These are phyloP conservation scores for Colletotrichum phormii DNA, from an alignment of 2,329 filamentous ascomycete species.

Conservation along the genomic window DNA sequence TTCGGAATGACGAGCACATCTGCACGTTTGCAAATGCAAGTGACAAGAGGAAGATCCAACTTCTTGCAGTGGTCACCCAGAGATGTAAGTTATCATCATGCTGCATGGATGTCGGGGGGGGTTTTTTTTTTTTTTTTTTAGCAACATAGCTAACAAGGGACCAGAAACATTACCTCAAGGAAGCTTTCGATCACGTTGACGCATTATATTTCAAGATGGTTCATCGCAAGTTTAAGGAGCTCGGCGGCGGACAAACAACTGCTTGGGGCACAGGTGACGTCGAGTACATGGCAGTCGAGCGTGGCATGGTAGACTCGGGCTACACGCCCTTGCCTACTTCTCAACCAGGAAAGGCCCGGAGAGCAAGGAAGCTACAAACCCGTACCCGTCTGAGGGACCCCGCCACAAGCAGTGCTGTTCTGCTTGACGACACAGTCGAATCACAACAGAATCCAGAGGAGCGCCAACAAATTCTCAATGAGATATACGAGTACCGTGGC, in stretches of 20 bases:
- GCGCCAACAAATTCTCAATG: constrained; percentile 35
- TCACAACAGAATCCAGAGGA: constrained; percentile 34
- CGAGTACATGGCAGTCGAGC: constrained; percentile 60
- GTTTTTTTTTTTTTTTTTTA: no score
- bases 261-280: constrained; percentile 63
- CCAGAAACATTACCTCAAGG: neutral
- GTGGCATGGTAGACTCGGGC: constrained; percentile 57
- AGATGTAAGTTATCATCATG: constrained; percentile 56
- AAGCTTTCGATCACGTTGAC: constrained; percentile 4
- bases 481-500: constrained; percentile 36
- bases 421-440: constrained; percentile 34
- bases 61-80: constrained; percentile 59
- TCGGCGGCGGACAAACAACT: constrained; percentile 60
- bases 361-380: constrained; percentile 55
- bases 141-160: neutral
- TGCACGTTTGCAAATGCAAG: constrained; percentile 68
- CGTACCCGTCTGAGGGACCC: constrained; percentile 37
- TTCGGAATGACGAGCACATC: constrained; percentile 55
- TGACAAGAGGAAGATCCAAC: constrained; percentile 61
- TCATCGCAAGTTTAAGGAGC: constrained; percentile 58
- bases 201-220: constrained; percentile 50
- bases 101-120: no score
- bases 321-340: constrained; percentile 46
- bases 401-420: constrained; percentile 13
- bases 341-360: constrained; percentile 50